Evolutionary conservation across 257 asterid genomes (phyloP).

Genomic region (Solanum etuberosum): DNA sequence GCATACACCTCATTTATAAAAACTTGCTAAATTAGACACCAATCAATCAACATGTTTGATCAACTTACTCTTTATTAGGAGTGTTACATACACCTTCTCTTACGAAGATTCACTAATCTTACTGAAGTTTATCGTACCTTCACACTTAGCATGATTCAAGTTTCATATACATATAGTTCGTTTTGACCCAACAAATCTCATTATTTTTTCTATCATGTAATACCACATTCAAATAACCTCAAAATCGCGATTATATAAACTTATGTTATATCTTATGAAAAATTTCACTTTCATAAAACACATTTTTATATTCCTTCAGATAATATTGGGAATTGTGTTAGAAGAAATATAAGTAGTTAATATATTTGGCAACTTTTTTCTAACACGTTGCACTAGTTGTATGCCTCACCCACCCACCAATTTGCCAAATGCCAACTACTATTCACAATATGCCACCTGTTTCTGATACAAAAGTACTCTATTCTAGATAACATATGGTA

Average conservation of each 20-base stretch:
- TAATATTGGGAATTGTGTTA: neutral
- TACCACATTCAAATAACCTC: neutral
- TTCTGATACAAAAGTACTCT: neutral
- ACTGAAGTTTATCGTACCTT: accelerated
- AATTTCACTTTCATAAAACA: accelerated
- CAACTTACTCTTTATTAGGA: neutral
- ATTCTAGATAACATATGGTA: neutral
- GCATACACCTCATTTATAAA: neutral
- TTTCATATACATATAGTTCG: neutral
- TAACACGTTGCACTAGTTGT: neutral
- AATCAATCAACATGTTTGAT: accelerated
- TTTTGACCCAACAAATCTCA: neutral
- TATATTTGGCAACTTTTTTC: neutral
- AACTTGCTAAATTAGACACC: neutral
- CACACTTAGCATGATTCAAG: neutral
- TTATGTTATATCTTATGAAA: neutral
- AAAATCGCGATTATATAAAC: neutral
- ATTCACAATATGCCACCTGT: neutral
- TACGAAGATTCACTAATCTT: accelerated
- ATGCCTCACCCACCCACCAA: neutral
- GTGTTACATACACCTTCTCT: neutral
- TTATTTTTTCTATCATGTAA: neutral
- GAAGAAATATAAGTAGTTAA: neutral
- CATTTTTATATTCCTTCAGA: neutral
- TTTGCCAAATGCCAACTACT: neutral